A percentile compares a stretch with the other conserved stretches of the same genome.
These are phyloP conservation scores for Ophiostoma piceae DNA, from an alignment of 2,329 filamentous ascomycete species.

Conservation along the genomic window DNA sequence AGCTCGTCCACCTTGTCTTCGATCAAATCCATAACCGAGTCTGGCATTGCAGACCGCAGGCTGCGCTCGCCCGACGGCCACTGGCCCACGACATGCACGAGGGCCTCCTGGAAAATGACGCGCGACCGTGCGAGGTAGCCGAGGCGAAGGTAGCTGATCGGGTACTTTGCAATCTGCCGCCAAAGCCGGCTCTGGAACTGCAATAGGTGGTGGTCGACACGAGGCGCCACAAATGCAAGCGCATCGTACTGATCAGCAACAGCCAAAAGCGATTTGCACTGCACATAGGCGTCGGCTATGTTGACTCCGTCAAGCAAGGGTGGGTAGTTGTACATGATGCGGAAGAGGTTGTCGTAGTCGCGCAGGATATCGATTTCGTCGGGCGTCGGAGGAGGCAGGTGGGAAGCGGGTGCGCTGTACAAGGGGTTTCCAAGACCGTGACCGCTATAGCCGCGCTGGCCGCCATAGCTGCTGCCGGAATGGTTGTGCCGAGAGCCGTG, in stretches of 20 bases:
- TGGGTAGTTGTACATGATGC: slow-evolving; percentile 90
- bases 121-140: slow-evolving; percentile 80
- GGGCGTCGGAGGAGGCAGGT: slow-evolving; percentile 45
- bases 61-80: slow-evolving; percentile 80
- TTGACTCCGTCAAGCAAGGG: slow-evolving; percentile 78
- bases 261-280: slow-evolving; percentile 83
- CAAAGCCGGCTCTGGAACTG: slow-evolving; percentile 87
- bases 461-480: slow-evolving; percentile 38
- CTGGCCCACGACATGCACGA: slow-evolving; percentile 90
- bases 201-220: slow-evolving; percentile 88
- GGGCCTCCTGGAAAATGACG: slow-evolving; percentile 77
- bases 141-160: slow-evolving; percentile 83
- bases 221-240: slow-evolving; percentile 75
- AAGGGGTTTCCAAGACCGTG: slow-evolving; percentile 28
- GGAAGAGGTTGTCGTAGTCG: slow-evolving; percentile 93
- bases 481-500: slow-evolving; percentile 37
- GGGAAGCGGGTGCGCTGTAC: slow-evolving; percentile 23
- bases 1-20: slow-evolving; percentile 94
- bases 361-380: slow-evolving; percentile 71
- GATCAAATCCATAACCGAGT: slow-evolving; percentile 76
- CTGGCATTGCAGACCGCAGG: slow-evolving; percentile 67
- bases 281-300: slow-evolving; percentile 86
- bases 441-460: slow-evolving; percentile 29
- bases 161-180: slow-evolving; percentile 96
- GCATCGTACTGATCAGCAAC: slow-evolving; percentile 95